Evolutionary conservation across 2,329 filamentous ascomycete genomes (phyloP).

Genomic region (Pseudocercospora crystallina): DNA sequence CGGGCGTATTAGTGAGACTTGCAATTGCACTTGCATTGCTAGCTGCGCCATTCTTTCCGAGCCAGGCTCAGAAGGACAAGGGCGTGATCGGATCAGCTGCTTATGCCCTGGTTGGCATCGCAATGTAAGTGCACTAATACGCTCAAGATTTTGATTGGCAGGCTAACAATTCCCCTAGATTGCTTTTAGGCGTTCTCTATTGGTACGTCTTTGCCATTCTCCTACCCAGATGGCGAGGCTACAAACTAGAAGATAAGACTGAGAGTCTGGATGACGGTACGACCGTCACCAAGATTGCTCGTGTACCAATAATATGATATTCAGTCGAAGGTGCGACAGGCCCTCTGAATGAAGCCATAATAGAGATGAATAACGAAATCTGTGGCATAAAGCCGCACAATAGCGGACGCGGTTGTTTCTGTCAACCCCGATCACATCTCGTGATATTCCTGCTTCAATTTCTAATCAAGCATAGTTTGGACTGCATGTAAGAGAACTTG

Average conservation of each 20-base stretch:
- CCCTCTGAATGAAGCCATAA: too few species aligned
- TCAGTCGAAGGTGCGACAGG: too few species aligned
- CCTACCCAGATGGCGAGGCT: conserved; percentile 60
- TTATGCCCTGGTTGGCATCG: conserved; percentile 53
- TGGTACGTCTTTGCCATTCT: conserved; percentile 68
- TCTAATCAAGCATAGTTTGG: too few species aligned
- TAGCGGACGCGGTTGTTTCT: too few species aligned
- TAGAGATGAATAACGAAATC: too few species aligned
- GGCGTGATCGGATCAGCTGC: conserved; percentile 53
- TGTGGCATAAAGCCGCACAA: too few species aligned
- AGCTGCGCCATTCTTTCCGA: conserved; percentile 61
- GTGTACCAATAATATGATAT: conserved; percentile 12
- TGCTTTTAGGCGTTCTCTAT: conserved; percentile 61
- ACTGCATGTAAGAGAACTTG: too few species aligned
- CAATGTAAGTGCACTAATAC: conserved; percentile 49
- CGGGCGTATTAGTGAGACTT: conserved; percentile 58
- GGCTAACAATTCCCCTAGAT: conserved; percentile 40
- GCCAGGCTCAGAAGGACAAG: conserved; percentile 48
- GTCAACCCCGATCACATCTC: too few species aligned
- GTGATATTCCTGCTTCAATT: too few species aligned
- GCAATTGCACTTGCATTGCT: conserved; percentile 56
- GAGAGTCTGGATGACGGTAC: conserved; percentile 66
- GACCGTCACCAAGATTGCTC: conserved; percentile 54
- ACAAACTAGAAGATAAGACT: conserved; percentile 61
- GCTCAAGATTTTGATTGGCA: not conserved